phyloP scores from a whole-genome alignment of 2,329 filamentous ascomycete genomes.

The Knoxdaviesia capensis region DNA sequence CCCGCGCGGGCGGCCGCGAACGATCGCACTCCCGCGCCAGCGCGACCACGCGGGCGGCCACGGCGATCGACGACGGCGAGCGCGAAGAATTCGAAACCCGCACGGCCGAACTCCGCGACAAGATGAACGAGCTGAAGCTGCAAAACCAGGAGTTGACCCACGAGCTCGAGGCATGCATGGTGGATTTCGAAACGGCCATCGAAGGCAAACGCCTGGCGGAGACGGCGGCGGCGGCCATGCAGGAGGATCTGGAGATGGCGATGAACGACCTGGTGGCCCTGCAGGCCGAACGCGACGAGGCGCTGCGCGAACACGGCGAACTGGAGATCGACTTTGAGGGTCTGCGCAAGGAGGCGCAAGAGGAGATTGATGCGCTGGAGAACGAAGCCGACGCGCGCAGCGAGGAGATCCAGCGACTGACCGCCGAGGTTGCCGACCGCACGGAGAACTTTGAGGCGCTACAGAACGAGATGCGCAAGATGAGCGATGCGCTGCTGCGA shows the following conservation, averaged over 20 bases:
- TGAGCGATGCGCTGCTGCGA: slow-evolving; percentile 69
- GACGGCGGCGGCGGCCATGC: slow-evolving; percentile 38
- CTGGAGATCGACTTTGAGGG: slow-evolving; percentile 41
- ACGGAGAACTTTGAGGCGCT: slow-evolving; percentile 81
- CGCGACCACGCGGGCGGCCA: slow-evolving; percentile 42
- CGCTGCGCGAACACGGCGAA: slow-evolving; percentile 42
- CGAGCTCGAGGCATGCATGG: slow-evolving; percentile 59
- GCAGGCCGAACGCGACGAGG: slow-evolving; percentile 72
- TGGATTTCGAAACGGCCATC: slow-evolving; percentile 59
- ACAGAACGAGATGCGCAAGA: slow-evolving; percentile 80
- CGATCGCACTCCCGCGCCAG: slow-evolving; percentile 59
- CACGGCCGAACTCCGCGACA: slow-evolving; percentile 67
- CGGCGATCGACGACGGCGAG: slow-evolving; percentile 47
- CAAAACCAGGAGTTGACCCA: slow-evolving; percentile 77
- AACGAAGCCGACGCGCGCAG: slow-evolving; percentile 53
- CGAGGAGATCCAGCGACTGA: slow-evolving; percentile 48
- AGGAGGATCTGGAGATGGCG: slow-evolving; percentile 62
- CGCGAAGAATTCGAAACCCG: slow-evolving; percentile 74
- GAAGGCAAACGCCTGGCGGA: slow-evolving; percentile 41
- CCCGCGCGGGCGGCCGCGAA: slow-evolving; percentile 48
- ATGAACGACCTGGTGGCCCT: slow-evolving; percentile 63
- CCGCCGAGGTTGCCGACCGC: slow-evolving; percentile 52
- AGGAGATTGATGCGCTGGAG: slow-evolving; percentile 46
- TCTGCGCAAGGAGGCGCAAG: slow-evolving; percentile 41
- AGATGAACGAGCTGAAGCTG: slow-evolving; percentile 67